These are phyloP conservation scores for Anaeramoeba flamelloides DNA, from an alignment of 78 protist genomes.

Conservation along the genomic window DNA sequence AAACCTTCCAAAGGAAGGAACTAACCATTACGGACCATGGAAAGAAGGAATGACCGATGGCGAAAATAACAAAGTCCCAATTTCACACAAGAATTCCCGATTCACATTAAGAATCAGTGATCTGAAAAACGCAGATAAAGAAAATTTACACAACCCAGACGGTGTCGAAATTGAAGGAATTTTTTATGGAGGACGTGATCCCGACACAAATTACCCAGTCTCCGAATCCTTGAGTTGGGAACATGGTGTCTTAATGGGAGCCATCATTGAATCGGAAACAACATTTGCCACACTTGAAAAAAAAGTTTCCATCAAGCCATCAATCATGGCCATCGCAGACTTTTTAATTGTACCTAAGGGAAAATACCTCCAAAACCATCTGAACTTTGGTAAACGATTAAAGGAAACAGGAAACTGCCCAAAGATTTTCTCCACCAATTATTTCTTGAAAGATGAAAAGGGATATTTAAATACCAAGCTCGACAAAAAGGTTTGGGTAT, in stretches of 20 bases:
- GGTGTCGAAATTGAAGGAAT: conserved; percentile 79
- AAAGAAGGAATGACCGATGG: neutral
- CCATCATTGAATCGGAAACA: conserved; percentile 49
- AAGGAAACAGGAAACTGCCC: conserved; percentile 2
- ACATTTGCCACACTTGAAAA: conserved; percentile 59
- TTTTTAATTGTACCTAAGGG: conserved; percentile 75
- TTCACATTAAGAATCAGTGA: neutral
- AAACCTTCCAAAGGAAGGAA: conserved; percentile 23
- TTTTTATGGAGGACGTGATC: conserved; percentile 66
- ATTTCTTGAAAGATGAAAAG: neutral
- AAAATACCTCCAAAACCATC: conserved; percentile 31
- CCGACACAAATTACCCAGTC: conserved; percentile 48
- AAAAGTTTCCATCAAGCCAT: neutral
- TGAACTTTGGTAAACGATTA: conserved; percentile 35
- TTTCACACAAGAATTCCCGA: neutral
- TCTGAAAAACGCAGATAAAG: conserved; percentile 4
- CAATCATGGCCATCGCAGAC: conserved; percentile 62
- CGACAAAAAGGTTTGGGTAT: neutral
- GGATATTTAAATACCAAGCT: neutral
- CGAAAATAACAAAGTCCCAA: neutral
- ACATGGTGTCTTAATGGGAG: conserved; percentile 73
- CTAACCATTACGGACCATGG: neutral
- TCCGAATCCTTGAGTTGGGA: conserved; percentile 55
- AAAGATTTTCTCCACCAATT: neutral
- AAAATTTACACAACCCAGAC: conserved; percentile 18